Conservation (phyloP, 345 rosid genomes). For the Raphanus sativus region DNA sequence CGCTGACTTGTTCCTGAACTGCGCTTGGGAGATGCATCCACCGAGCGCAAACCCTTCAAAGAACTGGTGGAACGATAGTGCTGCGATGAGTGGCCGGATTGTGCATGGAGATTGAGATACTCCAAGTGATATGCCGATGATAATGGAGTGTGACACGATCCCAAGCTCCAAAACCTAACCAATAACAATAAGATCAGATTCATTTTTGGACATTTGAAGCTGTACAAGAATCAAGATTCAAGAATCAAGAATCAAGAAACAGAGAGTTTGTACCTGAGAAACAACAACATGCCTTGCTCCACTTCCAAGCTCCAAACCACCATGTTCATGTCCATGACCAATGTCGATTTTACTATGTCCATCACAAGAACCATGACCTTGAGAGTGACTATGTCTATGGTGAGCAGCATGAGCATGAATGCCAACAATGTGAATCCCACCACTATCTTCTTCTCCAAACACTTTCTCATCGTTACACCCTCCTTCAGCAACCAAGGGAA, state of each 20-base stretch:
- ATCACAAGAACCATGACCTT: constrained; percentile 54
- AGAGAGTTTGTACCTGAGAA: constrained; percentile 58
- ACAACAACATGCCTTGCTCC: constrained; percentile 77
- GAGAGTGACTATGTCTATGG: constrained; percentile 69
- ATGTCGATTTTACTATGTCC: constrained; percentile 37
- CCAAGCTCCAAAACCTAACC: constrained; percentile 88
- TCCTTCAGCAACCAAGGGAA: constrained; percentile 34
- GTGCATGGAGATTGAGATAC: constrained; percentile 86
- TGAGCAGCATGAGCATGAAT: constrained; percentile 91
- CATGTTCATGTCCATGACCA: constrained; percentile 14
- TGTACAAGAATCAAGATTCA: neutral
- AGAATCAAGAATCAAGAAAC: neutral
- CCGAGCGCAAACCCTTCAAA: constrained; percentile 96
- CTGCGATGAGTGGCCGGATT: constrained; percentile 82
- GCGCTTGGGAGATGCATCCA: constrained; percentile 94
- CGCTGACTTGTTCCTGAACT: constrained; percentile 56
- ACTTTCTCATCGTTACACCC: constrained; percentile 43
- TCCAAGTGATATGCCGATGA: constrained; percentile 84
- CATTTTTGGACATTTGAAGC: neutral
- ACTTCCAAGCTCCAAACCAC: constrained; percentile 47
- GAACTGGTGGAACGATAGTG: constrained; percentile 90
- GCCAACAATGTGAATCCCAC: constrained; percentile 88
- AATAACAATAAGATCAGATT: neutral
- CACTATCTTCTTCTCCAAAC: constrained; percentile 82
- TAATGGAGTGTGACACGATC: constrained; percentile 83